These are phyloP conservation scores for Boletus sp. DNA, from an alignment of 768 basidiomycete species.

Conservation along the genomic window DNA sequence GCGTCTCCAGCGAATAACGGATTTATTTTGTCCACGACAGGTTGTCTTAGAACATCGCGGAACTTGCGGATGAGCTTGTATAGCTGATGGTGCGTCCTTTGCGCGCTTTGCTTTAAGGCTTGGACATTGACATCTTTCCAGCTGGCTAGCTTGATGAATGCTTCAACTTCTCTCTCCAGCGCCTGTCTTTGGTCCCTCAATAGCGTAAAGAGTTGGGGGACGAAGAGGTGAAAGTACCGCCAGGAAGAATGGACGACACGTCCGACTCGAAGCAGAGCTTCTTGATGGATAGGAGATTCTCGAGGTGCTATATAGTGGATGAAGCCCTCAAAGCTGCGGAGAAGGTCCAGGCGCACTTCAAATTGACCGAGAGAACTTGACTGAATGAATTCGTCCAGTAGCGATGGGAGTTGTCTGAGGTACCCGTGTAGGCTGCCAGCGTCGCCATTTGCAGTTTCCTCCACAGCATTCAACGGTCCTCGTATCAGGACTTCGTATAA, in stretches of 20 bases:
- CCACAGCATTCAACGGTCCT: constrained; percentile 52
- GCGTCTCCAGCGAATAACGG: constrained; percentile 36
- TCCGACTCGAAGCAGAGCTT: constrained; percentile 47
- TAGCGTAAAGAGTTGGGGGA: constrained; percentile 42
- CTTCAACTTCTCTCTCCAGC: constrained; percentile 79
- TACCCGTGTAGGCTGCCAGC: constrained; percentile 45
- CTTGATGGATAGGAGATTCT: constrained; percentile 30
- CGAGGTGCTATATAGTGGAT: constrained; percentile 35
- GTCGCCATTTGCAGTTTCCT: constrained; percentile 36
- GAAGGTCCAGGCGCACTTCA: constrained; percentile 58
- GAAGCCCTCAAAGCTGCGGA: constrained; percentile 65
- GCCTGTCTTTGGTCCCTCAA: constrained; percentile 53
- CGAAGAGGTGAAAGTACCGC: constrained; percentile 64
- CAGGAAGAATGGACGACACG: constrained; percentile 61
- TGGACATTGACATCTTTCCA: constrained; percentile 98
- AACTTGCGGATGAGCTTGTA: constrained; percentile 91
- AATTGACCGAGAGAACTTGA: constrained; percentile 86
- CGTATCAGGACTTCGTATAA: constrained; percentile 78
- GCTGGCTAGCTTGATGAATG: constrained; percentile 91
- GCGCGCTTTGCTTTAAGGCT: constrained; percentile 88
- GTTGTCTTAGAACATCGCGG: constrained; percentile 82
- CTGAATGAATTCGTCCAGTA: constrained; percentile 78
- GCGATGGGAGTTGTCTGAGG: constrained; percentile 63
- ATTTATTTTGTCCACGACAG: constrained; percentile 46
- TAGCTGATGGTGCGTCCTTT: constrained; percentile 85